Evolutionary conservation across 805 yeast species (phyloP), one percentile per base, ranked within the genome.

Genomic region (Torulaspora microellipsoides): DNA sequence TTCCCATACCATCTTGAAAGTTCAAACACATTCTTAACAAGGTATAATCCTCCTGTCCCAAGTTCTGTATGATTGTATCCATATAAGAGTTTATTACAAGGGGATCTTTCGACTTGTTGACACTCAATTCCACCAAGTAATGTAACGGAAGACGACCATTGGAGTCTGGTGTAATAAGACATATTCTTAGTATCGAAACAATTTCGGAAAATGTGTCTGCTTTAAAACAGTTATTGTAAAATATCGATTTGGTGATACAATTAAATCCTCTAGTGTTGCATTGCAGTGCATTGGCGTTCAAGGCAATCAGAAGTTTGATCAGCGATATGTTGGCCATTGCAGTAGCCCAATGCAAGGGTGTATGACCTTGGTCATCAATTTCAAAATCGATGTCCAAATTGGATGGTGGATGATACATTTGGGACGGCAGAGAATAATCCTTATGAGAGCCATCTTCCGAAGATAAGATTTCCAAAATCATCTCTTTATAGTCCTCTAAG

Each of bases 271-370:
- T 67, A 42, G 70, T 66, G 46, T 77, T 79, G 38, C 73, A 66
- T 11, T 68, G 62, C 20, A 76, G 49, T 3, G 84, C 82, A 54
- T 81, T 80, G 2, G 87, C 85, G 20, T 83, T 79, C 46, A 80
- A 72, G 3, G 76, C 68, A 5, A 68, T 62, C 15, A 83, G 53
- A 25, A 85, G 58, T 49, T 79, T 80, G 13, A 83, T 73, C 47
- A 84, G 69, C 6, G 74, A 71, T n/a, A 75, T 58, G 46, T 81
- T 77, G 1, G 86, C 91, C 80, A 85, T 76, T 0, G 93, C 82
- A 27, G 87, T 75, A 0, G 95, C 93, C 95, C 95, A 85, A 60
- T 85, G 95, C 42, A 85, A 69, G 1, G 89, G 78, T 0, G 90
- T 81, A 56, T 85, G 89, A 0, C 91, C 91, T 52, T 85, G 93